phyloP scores from a whole-genome alignment of 1,284 basidiomycete genomes.

The Puccinia hordei region DNA sequence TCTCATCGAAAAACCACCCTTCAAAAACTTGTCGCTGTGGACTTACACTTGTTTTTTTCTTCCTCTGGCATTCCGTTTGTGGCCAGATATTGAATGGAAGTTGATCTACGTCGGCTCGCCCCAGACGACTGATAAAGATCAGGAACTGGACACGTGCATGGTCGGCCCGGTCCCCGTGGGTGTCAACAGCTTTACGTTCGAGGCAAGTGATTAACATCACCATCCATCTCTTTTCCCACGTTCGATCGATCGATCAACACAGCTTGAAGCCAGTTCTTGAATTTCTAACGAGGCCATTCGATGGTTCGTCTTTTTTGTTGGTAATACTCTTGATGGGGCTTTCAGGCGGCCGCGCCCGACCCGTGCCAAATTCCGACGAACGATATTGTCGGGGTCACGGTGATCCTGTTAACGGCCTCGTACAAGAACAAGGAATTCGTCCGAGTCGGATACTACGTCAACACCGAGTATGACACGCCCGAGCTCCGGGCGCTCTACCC shows the following conservation, averaged over 20 bases:
- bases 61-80: background rate
- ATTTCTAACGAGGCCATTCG: background rate
- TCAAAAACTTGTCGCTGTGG: background rate
- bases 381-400: slow-evolving; percentile 85
- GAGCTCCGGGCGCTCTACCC: slow-evolving; percentile 76
- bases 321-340: background rate
- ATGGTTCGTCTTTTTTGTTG: background rate
- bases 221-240: background rate
- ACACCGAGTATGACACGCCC: slow-evolving; percentile 94
- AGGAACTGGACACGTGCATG: slow-evolving; percentile 77
- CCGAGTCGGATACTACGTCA: slow-evolving; percentile 97
- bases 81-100: slow-evolving; percentile 85
- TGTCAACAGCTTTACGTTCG: slow-evolving; percentile 96
- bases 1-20: slow-evolving; percentile 4
- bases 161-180: slow-evolving; percentile 92
- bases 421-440: slow-evolving; percentile 96
- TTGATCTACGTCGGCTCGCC: slow-evolving; percentile 96
- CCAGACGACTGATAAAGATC: slow-evolving; percentile 84
- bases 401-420: slow-evolving; percentile 84
- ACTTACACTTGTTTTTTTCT: background rate
- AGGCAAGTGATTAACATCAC: slow-evolving; percentile 60
- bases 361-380: slow-evolving; percentile 74
- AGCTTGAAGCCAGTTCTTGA: background rate
- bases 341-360: slow-evolving; percentile 64
- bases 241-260: background rate